Percentiles rank a stretch among this genome's conserved stretches.
Conservation (phyloP, 805 yeast species). For the Grigorovia jiainica region DNA sequence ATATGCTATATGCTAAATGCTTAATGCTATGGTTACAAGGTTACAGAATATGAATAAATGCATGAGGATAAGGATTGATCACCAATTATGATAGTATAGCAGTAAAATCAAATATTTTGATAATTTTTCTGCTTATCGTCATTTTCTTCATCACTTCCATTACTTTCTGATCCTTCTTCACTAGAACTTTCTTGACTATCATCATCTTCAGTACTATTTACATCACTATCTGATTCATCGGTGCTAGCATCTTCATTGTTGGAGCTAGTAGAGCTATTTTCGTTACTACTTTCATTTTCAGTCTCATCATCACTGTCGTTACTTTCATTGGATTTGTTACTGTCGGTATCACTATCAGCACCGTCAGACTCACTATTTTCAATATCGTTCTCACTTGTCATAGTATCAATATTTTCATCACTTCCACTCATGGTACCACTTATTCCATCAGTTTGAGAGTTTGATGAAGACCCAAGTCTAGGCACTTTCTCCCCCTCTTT, state of each 20-base stretch:
- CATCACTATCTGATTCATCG: background rate
- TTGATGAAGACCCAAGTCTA: background rate
- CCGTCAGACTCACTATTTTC: no score
- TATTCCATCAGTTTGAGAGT: background rate
- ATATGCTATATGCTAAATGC: background rate
- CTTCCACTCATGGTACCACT: background rate
- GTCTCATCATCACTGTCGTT: background rate
- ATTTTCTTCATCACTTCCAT: background rate
- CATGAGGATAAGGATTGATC: no score
- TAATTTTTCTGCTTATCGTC: no score
- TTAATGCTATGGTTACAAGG: no score
- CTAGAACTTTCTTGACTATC: no score
- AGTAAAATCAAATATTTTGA: no score
- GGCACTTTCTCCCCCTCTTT: no score
- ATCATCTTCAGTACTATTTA: background rate
- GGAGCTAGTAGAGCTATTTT: no score
- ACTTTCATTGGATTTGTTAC: no score
- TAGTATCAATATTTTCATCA: no score
- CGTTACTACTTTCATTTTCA: background rate
- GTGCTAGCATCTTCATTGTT: background rate
- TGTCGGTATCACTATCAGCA: no score
- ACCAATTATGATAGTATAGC: no score
- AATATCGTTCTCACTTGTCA: background rate
- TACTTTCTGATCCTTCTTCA: background rate
- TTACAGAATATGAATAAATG: background rate